These are phyloP conservation scores for Sparassis latifolia DNA, from an alignment of 1,284 basidiomycete species.

Conservation along the genomic window DNA sequence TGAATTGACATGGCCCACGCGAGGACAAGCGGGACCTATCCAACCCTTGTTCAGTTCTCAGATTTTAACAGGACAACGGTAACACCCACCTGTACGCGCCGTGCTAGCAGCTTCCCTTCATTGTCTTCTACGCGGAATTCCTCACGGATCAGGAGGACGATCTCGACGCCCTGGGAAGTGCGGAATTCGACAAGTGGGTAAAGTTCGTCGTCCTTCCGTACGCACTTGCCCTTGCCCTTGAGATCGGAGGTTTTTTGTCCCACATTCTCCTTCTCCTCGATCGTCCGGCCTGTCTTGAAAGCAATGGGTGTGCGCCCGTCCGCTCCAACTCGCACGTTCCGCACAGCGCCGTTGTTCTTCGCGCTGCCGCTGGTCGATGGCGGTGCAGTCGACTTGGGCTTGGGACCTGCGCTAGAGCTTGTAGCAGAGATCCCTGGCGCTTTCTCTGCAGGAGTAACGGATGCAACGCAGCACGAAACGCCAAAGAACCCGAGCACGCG, in stretches of 20 bases:
- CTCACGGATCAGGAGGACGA: constrained; percentile 43
- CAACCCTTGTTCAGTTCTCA: neutral
- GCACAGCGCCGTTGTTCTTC: constrained; percentile 24
- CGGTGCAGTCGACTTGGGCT: constrained; percentile 2
- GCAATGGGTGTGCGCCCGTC: constrained; percentile 29
- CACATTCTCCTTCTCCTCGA: constrained; percentile 27
- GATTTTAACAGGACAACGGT: constrained; percentile 10
- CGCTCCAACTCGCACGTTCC: constrained; percentile 25
- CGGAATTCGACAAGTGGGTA: constrained; percentile 79
- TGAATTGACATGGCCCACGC: constrained; percentile 95
- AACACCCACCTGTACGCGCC: constrained; percentile 49
- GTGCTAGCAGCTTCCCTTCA: constrained; percentile 30
- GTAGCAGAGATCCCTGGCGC: neutral
- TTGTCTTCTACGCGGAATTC: constrained; percentile 42
- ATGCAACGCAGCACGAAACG: constrained; percentile 16
- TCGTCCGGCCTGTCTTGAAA: constrained; percentile 2
- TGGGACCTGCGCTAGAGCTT: neutral
- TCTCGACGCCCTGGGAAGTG: constrained; percentile 54
- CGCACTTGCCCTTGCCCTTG: constrained; percentile 26
- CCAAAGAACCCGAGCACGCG: constrained; percentile 28
- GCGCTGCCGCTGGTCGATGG: constrained; percentile 4
- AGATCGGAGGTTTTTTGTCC: constrained; percentile 14
- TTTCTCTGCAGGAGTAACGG: constrained; percentile 3
- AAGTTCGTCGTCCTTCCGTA: constrained; percentile 30
- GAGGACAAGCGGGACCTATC: constrained; percentile 74